phyloP scores from a whole-genome alignment of 495 filamentous ascomycete species.

The Durotheca rogersii region DNA sequence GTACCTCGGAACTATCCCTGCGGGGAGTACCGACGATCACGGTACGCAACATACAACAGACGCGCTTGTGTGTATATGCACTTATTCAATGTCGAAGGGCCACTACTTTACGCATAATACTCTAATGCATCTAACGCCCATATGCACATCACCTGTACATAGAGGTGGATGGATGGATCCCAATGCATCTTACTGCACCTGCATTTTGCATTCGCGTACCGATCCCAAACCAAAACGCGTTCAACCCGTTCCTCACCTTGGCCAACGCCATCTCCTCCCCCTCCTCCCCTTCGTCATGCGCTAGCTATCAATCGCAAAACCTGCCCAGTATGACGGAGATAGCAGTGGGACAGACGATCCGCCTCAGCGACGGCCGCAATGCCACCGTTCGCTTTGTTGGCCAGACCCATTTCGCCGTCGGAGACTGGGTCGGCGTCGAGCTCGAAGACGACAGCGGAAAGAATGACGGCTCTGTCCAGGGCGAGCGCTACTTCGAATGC shows the following conservation, averaged over 20 bases:
- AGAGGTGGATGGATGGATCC: too few relatives aligned
- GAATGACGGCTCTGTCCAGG: conserved; percentile 91
- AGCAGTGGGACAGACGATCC: conserved; percentile 54
- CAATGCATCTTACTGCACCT: too few relatives aligned
- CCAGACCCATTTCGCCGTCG: conserved; percentile 71
- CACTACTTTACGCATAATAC: too few relatives aligned
- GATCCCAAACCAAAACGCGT: conserved; percentile 15
- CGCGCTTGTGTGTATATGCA: too few relatives aligned
- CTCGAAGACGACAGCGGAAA: conserved; percentile 82
- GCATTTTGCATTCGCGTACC: too few relatives aligned
- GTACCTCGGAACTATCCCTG: too few relatives aligned
- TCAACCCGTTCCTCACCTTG: too few relatives aligned
- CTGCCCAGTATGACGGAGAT: conserved; percentile 44
- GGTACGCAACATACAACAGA: too few relatives aligned
- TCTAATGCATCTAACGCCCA: too few relatives aligned
- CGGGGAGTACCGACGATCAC: too few relatives aligned
- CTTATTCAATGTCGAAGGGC: too few relatives aligned
- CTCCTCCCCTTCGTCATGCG: conserved; percentile 22
- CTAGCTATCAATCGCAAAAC: conserved; percentile 19
- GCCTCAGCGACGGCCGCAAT: conserved; percentile 71
- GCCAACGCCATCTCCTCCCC: conserved; percentile 5
- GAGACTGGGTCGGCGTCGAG: conserved; percentile 90
- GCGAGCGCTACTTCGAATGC: conserved; percentile 88
- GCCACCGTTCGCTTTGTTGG: conserved; percentile 81
- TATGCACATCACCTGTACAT: too few relatives aligned